phyloP scores from a whole-genome alignment of 1,284 basidiomycete species.

The Ceratobasidium papillatum region DNA sequence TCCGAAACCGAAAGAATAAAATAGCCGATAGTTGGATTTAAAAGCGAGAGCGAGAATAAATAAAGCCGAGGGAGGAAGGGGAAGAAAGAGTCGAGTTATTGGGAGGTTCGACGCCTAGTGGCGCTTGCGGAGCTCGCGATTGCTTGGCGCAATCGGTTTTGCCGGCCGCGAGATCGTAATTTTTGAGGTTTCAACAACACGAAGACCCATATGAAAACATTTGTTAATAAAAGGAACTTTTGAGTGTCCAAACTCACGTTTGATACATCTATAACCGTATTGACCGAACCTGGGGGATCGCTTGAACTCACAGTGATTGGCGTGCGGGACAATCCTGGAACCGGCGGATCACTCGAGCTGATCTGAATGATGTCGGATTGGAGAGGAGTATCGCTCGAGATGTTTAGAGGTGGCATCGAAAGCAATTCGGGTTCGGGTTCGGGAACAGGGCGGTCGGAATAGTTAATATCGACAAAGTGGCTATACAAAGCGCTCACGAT shows the following conservation, averaged over 20 bases:
- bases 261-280: too few relatives aligned
- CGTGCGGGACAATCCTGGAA: not conserved
- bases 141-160: too few relatives aligned
- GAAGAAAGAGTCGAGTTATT: too few relatives aligned
- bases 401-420: not conserved
- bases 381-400: not conserved
- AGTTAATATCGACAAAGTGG: too few relatives aligned
- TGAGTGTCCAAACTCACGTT: not conserved
- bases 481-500: too few relatives aligned
- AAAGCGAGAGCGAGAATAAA: too few relatives aligned
- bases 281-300: not conserved
- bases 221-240: not conserved
- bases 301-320: not conserved
- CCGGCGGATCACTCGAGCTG: not conserved
- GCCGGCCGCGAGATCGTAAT: too few relatives aligned
- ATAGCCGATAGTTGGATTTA: too few relatives aligned
- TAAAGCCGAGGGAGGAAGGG: too few relatives aligned
- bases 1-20: too few relatives aligned
- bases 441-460: not conserved
- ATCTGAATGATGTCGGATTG: not conserved
- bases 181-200: not conserved
- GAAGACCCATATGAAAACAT: not conserved
- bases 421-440: not conserved
- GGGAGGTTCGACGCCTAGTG: too few relatives aligned
- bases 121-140: too few relatives aligned